phyloP scores from a whole-genome alignment of 495 filamentous ascomycete genomes.

The Penicillium pulvis region DNA sequence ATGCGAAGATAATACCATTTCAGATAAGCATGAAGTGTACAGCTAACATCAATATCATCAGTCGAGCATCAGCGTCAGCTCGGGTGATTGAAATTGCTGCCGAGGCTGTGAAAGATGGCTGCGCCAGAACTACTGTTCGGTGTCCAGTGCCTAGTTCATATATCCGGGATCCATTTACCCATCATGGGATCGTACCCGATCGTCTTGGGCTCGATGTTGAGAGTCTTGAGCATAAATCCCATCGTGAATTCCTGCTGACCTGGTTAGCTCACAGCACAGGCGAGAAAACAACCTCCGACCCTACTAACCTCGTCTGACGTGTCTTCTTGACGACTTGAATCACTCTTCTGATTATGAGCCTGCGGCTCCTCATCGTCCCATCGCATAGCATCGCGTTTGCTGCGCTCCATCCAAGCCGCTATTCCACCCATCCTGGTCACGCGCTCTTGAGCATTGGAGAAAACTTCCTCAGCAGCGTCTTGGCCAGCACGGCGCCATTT shows the following conservation, averaged over 20 bases:
- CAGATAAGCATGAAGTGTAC: too few relatives aligned
- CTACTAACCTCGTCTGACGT: slow-evolving; percentile 47
- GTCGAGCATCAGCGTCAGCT: too few relatives aligned
- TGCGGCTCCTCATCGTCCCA: slow-evolving; percentile 33
- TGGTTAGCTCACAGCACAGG: slow-evolving; percentile 3
- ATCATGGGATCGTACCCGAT: slow-evolving; percentile 62
- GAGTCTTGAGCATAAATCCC: slow-evolving; percentile 68
- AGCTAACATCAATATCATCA: too few relatives aligned
- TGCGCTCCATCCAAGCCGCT: slow-evolving; percentile 52
- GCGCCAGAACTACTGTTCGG: neutral
- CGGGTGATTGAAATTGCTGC: too few relatives aligned
- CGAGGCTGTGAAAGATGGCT: neutral
- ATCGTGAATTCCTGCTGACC: slow-evolving; percentile 62
- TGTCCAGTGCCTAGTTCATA: too few relatives aligned
- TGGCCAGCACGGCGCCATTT: slow-evolving; percentile 53
- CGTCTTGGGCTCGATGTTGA: slow-evolving; percentile 63
- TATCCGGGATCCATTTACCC: slow-evolving; percentile 54
- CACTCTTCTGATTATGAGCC: slow-evolving; percentile 4
- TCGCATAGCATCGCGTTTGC: slow-evolving; percentile 38
- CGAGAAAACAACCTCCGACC: neutral
- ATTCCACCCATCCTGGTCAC: slow-evolving; percentile 59
- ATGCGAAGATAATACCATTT: too few relatives aligned
- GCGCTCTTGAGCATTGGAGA: slow-evolving; percentile 42
- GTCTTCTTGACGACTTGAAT: slow-evolving; percentile 24
- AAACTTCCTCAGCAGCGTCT: slow-evolving; percentile 55